Evolutionary conservation across 768 basidiomycete genomes (phyloP).

Genomic region (Cystofilobasidium bisporidii): DNA sequence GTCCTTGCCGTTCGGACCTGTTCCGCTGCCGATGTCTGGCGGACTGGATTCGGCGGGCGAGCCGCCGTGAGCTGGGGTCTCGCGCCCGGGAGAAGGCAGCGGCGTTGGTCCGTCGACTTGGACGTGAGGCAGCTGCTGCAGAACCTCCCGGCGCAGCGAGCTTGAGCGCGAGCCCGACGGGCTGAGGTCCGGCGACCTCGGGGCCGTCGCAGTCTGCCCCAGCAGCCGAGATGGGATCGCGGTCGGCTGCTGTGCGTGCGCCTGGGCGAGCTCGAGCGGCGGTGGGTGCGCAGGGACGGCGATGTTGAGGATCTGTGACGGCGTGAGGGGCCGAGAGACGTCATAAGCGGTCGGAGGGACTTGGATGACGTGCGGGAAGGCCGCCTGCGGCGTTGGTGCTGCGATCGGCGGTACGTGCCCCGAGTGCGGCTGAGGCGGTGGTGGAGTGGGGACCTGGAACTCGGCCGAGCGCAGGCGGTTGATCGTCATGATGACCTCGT

Average conservation of each 20-base stretch:
- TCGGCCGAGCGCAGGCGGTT: conserved; percentile 10
- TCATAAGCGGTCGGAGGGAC: neutral
- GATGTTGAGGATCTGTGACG: conserved; percentile 22
- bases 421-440: conserved; percentile 24
- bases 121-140: neutral
- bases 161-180: neutral
- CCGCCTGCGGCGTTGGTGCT: neutral
- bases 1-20: conserved; percentile 29
- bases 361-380: neutral
- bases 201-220: neutral
- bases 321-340: conserved; percentile 12
- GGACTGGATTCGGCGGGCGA: neutral
- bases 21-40: neutral
- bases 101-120: neutral
- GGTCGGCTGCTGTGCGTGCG: neutral
- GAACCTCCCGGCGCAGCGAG: neutral
- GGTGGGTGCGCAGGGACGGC: neutral
- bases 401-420: neutral
- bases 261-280: neutral
- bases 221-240: neutral
- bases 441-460: conserved; percentile 4
- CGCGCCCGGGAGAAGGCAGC: neutral
- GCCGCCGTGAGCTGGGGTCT: neutral
- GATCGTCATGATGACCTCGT: conserved; percentile 18
- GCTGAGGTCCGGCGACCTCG: neutral